Conservation (phyloP, 768 basidiomycete genomes). For the Cyathus striatus region DNA sequence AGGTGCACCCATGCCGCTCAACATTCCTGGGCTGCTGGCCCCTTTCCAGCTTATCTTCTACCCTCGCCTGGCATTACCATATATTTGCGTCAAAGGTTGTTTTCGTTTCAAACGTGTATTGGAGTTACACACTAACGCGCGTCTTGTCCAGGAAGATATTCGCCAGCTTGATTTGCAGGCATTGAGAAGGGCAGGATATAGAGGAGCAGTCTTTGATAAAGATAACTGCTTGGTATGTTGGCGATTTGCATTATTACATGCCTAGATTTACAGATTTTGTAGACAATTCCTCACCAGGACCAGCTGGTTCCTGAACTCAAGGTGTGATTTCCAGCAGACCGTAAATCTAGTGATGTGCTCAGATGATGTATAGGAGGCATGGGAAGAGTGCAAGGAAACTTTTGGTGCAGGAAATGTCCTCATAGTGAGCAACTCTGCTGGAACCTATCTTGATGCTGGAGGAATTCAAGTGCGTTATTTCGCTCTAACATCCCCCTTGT, state of each 20-base stretch:
- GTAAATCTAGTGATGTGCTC: constrained; percentile 3
- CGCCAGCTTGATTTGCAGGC: constrained; percentile 76
- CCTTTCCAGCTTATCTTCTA: constrained; percentile 67
- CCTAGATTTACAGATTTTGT: neutral
- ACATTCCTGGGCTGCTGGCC: constrained; percentile 64
- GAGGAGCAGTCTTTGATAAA: constrained; percentile 94
- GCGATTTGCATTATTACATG: neutral
- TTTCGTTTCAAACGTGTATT: constrained; percentile 1
- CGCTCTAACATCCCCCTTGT: neutral
- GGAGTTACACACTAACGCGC: too few species aligned
- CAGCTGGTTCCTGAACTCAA: constrained; percentile 69
- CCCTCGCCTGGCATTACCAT: constrained; percentile 66
- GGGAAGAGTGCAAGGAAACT: constrained; percentile 62
- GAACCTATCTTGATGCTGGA: constrained; percentile 70
- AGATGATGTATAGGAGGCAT: constrained; percentile 72
- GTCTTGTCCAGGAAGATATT: constrained; percentile 78
- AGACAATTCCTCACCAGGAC: constrained; percentile 84
- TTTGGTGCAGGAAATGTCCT: constrained; percentile 81
- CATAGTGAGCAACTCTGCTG: constrained; percentile 93
- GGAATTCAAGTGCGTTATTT: constrained; percentile 65
- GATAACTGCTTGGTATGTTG: constrained; percentile 87
- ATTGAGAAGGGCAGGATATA: constrained; percentile 71
- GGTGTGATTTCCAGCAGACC: constrained; percentile 39
- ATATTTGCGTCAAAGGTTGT: constrained; percentile 61
- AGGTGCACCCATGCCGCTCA: constrained; percentile 77